phyloP scores from a whole-genome alignment of 192 early-diverging fungal genomes.

The Podila verticillata region DNA sequence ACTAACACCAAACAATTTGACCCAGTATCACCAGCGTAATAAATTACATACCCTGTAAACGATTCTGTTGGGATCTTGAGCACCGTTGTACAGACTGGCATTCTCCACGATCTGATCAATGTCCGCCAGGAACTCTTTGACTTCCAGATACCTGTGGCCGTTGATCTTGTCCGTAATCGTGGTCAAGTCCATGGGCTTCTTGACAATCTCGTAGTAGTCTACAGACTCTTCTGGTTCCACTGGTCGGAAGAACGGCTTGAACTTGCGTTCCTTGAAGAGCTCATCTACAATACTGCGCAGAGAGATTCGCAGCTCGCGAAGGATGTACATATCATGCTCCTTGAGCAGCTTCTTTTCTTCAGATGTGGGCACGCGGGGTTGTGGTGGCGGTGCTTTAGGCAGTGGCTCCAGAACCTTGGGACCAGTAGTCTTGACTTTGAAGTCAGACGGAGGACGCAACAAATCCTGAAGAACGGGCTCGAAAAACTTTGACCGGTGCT shows the following conservation, averaged over 20 bases:
- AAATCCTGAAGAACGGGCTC: slow-evolving; percentile 37
- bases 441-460: slow-evolving; percentile 35
- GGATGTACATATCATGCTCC: slow-evolving; percentile 61
- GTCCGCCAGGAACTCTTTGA: slow-evolving; percentile 42
- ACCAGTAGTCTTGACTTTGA: slow-evolving; percentile 8
- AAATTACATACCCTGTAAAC: slow-evolving; percentile 19
- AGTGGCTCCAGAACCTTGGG: slow-evolving; percentile 37
- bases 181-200: slow-evolving; percentile 63
- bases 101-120: slow-evolving; percentile 41
- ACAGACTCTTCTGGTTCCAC: slow-evolving; percentile 56
- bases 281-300: slow-evolving; percentile 66
- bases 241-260: slow-evolving; percentile 57
- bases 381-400: slow-evolving; percentile 59
- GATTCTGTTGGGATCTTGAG: slow-evolving; percentile 35
- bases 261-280: slow-evolving; percentile 56
- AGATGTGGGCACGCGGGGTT: slow-evolving; percentile 58
- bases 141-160: slow-evolving; percentile 34
- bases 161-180: slow-evolving; percentile 59
- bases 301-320: slow-evolving; percentile 63
- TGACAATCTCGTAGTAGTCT: slow-evolving; percentile 56
- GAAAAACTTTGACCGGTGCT: slow-evolving; percentile 30
- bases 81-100: slow-evolving; percentile 25
- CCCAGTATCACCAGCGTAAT: too few relatives aligned
- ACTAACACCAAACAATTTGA: not conserved
- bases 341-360: slow-evolving; percentile 57